Percentiles rank a stretch among this genome's conserved stretches.
Evolutionary conservation across 352 stramenopile species (phyloP).

Genomic region (Phytophthora hibernalis): DNA sequence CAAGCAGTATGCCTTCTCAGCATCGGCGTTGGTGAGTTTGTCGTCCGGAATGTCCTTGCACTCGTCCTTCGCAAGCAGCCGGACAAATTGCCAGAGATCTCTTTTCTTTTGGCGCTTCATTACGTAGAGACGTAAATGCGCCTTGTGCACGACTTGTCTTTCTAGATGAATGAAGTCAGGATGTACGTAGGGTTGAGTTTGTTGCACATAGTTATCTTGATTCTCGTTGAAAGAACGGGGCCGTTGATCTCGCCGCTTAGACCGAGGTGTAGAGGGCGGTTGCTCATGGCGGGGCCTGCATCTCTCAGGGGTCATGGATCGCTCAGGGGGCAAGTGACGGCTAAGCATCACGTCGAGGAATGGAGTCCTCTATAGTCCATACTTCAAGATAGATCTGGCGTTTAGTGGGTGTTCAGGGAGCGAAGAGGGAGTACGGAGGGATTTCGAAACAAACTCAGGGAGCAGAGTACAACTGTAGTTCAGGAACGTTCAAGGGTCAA

Average conservation of each 20-base stretch:
- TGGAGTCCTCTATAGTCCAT: background rate
- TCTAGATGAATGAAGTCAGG: background rate
- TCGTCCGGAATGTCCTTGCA: background rate
- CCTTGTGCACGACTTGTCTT: background rate
- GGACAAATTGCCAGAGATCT: background rate
- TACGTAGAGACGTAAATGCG: background rate
- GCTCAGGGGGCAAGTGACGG: background rate
- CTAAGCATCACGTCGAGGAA: background rate
- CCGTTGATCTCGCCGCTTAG: background rate
- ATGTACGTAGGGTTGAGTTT: background rate
- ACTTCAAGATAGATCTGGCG: background rate
- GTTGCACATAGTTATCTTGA: no score
- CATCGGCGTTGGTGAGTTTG: background rate
- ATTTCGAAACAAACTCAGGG: background rate
- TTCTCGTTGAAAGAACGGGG: background rate
- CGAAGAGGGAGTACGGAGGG: background rate
- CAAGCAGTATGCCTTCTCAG: background rate
- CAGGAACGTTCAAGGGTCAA: background rate
- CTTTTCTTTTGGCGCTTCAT: background rate
- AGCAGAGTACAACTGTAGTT: background rate
- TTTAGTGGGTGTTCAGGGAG: background rate
- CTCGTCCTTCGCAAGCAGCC: background rate
- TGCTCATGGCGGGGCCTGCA: background rate
- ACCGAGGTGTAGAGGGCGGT: background rate
- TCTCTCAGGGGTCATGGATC: background rate